These are phyloP conservation scores for Populus davidiana DNA, from an alignment of 345 rosid genomes.

Conservation along the genomic window DNA sequence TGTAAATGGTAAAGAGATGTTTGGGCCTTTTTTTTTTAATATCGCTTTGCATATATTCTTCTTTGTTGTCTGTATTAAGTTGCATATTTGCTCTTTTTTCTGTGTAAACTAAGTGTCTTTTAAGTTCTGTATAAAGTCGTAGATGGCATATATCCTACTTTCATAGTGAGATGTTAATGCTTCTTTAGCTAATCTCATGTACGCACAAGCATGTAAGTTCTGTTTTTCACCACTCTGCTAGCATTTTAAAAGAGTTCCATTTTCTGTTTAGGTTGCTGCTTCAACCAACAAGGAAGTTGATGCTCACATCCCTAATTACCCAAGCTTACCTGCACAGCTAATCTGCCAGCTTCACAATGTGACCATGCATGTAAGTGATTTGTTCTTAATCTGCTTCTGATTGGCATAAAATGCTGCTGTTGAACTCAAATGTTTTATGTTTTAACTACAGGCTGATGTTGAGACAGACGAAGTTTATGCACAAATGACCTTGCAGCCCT, in stretches of 20 bases:
- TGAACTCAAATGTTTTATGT: neutral
- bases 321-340: neutral
- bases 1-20: neutral
- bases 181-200: neutral
- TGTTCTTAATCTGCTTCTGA: neutral
- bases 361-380: neutral
- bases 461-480: neutral
- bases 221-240: neutral
- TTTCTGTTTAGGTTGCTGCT: neutral
- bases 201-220: neutral
- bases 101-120: neutral
- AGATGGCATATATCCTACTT: no score
- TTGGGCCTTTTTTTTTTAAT: neutral
- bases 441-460: neutral
- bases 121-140: no score
- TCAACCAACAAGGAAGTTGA: constrained; percentile 1
- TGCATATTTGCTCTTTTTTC: neutral
- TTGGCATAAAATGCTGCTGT: neutral
- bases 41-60: neutral
- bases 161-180: no score
- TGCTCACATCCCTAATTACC: constrained; percentile 2
- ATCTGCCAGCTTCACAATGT: constrained; percentile 2
- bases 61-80: neutral
- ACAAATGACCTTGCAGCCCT: neutral
- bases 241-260: neutral